Evolutionary conservation across 1,284 basidiomycete genomes (phyloP).

Genomic region (Heterobasidion parviporum): DNA sequence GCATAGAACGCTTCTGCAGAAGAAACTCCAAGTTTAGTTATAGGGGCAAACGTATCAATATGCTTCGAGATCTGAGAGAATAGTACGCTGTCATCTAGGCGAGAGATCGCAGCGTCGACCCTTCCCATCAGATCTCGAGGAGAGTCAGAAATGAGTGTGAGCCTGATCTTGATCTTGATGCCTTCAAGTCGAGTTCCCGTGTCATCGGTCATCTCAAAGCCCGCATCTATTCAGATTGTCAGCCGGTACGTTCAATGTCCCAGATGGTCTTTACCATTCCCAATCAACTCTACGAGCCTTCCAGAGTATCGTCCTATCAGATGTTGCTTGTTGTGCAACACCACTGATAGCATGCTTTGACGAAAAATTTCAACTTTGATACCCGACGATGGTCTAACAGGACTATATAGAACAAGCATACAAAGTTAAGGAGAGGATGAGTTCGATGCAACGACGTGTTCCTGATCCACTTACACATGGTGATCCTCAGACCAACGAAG

Average conservation of each 20-base stretch:
- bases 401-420: neutral
- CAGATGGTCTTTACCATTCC: no score
- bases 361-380: neutral
- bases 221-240: neutral
- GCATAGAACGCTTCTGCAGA: neutral
- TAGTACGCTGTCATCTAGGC: neutral
- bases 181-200: neutral
- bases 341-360: neutral
- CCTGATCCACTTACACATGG: neutral
- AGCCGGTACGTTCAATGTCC: no score
- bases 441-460: neutral
- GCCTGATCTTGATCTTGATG: neutral
- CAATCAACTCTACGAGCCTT: neutral
- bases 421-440: neutral
- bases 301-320: neutral
- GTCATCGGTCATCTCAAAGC: neutral
- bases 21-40: rapidly evolving
- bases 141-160: neutral
- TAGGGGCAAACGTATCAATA: neutral
- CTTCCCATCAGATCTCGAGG: neutral
- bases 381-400: neutral
- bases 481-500: neutral
- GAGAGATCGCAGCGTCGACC: neutral
- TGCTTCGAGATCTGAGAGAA: neutral
- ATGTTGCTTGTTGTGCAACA: neutral